Base-by-base conservation (phyloP, 352 stramenopile genomes). In the Phytophthora sp. region DNA sequence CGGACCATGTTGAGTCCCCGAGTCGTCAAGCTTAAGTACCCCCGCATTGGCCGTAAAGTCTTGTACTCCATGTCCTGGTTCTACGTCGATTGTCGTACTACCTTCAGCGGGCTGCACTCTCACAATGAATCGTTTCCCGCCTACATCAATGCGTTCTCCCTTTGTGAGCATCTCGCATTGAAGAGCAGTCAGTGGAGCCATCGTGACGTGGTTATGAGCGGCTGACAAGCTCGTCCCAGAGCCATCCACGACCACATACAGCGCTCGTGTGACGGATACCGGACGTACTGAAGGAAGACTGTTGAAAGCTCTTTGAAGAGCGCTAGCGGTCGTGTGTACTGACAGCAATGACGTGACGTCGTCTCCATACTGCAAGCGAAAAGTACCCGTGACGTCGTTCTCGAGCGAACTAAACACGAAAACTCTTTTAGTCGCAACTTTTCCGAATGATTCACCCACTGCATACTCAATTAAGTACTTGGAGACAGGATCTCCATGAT, bases 401-500 rank as follows among this genome's bases (percentile, higher is more conserved):
- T 78, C 68, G 1, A 78, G 16, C 11, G 57, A 54, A 57, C 79
- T 89, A 26, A 55, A 80, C 15, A 88, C 66, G n/a, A 46, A 74
- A 2, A 94, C 20, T 27, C 71, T 80, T 55, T 91, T 89, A 18
- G 76, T 76, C 0, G 79, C 63, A 4, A 66, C 64, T 4, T 56
- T 70, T 12, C 81, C 85, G 60, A 92, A 93, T 4, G 62, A 64
- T 33, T 69, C 44, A 9, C 76, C 80, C 5, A 77, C 68, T 1
- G 79, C 80, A 39, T 88, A 90, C 39, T 93, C 85, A 15, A 93
- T 45, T 2, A 82, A 11, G 18, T 86, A 93, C n/a, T 71, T 86
- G 0, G 72, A 45, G n/a, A 88, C 61, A 7, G 72, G 44, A 24
- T 73, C 63, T 0, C 77, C 77, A 38, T 73, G 71, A 7, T 66